These are phyloP conservation scores for Acorus calamus DNA, from an alignment of 106 monocot genomes.

Conservation along the genomic window DNA sequence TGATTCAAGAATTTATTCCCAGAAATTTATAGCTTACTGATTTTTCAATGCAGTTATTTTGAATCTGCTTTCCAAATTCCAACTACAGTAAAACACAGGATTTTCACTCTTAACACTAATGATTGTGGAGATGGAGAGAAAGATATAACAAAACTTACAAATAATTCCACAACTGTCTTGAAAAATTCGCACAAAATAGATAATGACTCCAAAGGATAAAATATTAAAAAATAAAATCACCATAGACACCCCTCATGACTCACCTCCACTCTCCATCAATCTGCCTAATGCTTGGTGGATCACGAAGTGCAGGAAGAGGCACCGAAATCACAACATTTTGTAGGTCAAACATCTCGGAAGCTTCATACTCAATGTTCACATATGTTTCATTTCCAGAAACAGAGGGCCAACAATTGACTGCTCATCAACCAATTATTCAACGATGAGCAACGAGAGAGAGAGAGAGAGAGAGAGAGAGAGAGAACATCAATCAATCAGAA, in stretches of 20 bases:
- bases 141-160: too few relatives aligned
- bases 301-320: slow-evolving; percentile 83
- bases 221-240: too few relatives aligned
- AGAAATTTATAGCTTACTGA: too few relatives aligned
- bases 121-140: too few relatives aligned
- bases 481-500: neutral
- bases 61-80: too few relatives aligned
- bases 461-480: neutral
- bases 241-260: neutral
- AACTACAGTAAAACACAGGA: too few relatives aligned
- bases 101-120: too few relatives aligned
- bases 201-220: too few relatives aligned
- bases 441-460: neutral
- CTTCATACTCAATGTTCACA: slow-evolving; percentile 98
- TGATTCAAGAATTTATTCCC: too few relatives aligned
- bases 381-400: slow-evolving; percentile 91
- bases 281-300: slow-evolving; percentile 76
- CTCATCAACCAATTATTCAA: neutral
- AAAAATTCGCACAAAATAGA: too few relatives aligned
- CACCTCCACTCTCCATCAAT: slow-evolving; percentile 99
- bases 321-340: slow-evolving; percentile 80
- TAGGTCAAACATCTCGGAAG: slow-evolving; percentile 80
- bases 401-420: slow-evolving; percentile 98
- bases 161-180: too few relatives aligned
- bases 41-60: too few relatives aligned